Evolutionary conservation across 257 asterid genomes (phyloP).

Genomic region (Solanum habrochaites): DNA sequence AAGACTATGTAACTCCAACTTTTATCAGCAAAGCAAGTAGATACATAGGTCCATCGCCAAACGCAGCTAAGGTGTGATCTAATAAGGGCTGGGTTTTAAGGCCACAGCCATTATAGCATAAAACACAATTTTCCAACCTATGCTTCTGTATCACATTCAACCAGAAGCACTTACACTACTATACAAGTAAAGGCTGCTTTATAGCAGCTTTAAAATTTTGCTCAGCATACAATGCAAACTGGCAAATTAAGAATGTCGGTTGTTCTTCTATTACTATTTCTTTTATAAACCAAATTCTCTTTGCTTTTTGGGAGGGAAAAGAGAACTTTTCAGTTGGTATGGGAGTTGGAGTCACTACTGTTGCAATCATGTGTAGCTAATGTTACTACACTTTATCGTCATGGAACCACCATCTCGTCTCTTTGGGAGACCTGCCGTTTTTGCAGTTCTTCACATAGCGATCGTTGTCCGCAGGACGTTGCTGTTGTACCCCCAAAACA

Average conservation of each 20-base stretch:
- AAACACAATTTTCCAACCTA: not conserved
- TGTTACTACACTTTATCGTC: constrained; percentile 74
- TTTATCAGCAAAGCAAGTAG: not conserved
- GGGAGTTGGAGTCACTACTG: not conserved
- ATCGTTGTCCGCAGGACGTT: constrained; percentile 91
- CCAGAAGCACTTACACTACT: not conserved
- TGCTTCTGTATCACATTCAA: not conserved
- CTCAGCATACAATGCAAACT: not conserved
- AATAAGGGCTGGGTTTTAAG: not conserved
- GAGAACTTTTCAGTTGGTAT: not conserved
- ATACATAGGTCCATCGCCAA: not conserved
- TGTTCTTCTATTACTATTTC: not conserved
- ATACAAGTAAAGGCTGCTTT: not conserved
- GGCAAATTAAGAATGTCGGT: not conserved
- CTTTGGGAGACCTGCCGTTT: constrained; percentile 93
- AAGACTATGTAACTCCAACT: not conserved
- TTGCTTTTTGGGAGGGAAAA: not conserved
- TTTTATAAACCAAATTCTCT: not conserved
- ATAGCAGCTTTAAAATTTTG: not conserved
- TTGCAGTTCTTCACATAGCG: constrained; percentile 95
- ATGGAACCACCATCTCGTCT: constrained; percentile 99
- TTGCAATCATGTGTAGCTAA: constrained; percentile 11
- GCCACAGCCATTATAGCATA: not conserved
- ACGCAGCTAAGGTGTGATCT: not conserved
- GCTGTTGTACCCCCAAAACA: constrained; percentile 34